Evolutionary conservation across 2,329 filamentous ascomycete species (phyloP).

Genomic region (Paramyrothecium roridum): DNA sequence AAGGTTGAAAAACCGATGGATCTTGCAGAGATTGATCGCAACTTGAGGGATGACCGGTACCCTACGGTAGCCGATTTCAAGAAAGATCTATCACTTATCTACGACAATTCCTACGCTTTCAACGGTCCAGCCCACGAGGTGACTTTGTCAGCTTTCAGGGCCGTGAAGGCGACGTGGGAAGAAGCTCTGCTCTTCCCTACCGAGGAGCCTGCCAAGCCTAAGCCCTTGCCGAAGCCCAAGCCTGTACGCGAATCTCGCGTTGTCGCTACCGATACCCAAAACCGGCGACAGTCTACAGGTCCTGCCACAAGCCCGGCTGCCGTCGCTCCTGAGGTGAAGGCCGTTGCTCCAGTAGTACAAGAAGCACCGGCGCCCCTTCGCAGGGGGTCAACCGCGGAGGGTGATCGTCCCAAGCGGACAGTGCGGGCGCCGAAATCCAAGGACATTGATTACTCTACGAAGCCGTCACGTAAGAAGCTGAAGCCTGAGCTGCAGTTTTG

Average conservation of each 20-base stretch:
- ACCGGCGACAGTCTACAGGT: slow-evolving; percentile 24
- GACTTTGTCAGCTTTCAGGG: slow-evolving; percentile 50
- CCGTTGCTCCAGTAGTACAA: slow-evolving; percentile 13
- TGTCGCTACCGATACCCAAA: slow-evolving; percentile 15
- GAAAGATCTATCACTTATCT: slow-evolving; percentile 72
- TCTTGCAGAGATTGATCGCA: slow-evolving; percentile 76
- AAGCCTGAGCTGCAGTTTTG: slow-evolving; percentile 89
- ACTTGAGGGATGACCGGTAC: slow-evolving; percentile 67
- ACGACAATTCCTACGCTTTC: slow-evolving; percentile 75
- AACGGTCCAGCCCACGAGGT: slow-evolving; percentile 78
- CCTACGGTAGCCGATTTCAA: slow-evolving; percentile 68
- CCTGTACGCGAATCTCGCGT: slow-evolving; percentile 30
- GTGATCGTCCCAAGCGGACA: slow-evolving; percentile 81
- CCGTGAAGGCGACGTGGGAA: slow-evolving; percentile 54
- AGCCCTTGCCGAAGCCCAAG: slow-evolving; percentile 41
- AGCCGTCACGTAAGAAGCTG: slow-evolving; percentile 79
- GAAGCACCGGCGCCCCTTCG: slow-evolving; percentile 39
- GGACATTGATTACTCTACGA: slow-evolving; percentile 81
- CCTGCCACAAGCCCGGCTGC: slow-evolving; percentile 24
- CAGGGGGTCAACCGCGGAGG: slow-evolving; percentile 78
- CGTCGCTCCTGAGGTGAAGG: slow-evolving; percentile 9
- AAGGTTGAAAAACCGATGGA: slow-evolving; percentile 79
- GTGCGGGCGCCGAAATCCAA: slow-evolving; percentile 89
- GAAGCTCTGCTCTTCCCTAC: slow-evolving; percentile 41
- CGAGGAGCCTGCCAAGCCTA: slow-evolving; percentile 56